A percentile compares a stretch with the other conserved stretches of the same genome.
These are phyloP conservation scores for Fusarium nanum DNA, from an alignment of 2,329 filamentous ascomycete species.

Conservation along the genomic window DNA sequence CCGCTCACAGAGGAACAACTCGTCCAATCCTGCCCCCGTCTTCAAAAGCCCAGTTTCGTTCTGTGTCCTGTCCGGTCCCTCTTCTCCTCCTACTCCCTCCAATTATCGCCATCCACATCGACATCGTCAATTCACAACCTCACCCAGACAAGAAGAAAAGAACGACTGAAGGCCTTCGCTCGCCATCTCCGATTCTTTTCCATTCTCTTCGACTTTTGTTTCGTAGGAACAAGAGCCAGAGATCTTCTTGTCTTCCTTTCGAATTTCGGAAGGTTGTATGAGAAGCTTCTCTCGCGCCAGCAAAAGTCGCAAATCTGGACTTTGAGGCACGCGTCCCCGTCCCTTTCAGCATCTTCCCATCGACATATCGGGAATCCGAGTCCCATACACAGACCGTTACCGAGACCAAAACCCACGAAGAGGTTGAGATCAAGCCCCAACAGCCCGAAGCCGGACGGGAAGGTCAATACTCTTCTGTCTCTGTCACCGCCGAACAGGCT, in stretches of 20 bases:
- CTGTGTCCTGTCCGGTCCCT: conserved; percentile 45
- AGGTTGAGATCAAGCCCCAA: conserved; percentile 83
- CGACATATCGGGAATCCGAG: conserved; percentile 81
- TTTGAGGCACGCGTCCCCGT: conserved; percentile 99
- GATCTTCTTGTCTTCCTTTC: conserved; percentile 78
- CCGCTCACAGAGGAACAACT: conserved; percentile 22
- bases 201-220: conserved; percentile 62
- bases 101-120: conserved; percentile 55
- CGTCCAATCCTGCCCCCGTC: conserved; percentile 51
- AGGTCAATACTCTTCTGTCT: conserved; percentile 87
- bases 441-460: conserved; percentile 95
- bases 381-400: conserved; percentile 64
- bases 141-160: conserved; percentile 51
- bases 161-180: conserved; percentile 50
- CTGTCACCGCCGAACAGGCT: conserved; percentile 66
- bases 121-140: conserved; percentile 43
- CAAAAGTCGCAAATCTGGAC: conserved; percentile 97
- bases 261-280: conserved; percentile 67
- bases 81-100: conserved; percentile 50
- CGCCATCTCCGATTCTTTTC: conserved; percentile 50
- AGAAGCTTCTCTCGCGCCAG: conserved; percentile 75
- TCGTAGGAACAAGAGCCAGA: conserved; percentile 71
- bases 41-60: conserved; percentile 56
- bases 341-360: conserved; percentile 99
- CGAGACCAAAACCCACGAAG: conserved; percentile 79